These are phyloP conservation scores for Hemerocallis citrina DNA, from an alignment of 106 monocot species.

Conservation along the genomic window DNA sequence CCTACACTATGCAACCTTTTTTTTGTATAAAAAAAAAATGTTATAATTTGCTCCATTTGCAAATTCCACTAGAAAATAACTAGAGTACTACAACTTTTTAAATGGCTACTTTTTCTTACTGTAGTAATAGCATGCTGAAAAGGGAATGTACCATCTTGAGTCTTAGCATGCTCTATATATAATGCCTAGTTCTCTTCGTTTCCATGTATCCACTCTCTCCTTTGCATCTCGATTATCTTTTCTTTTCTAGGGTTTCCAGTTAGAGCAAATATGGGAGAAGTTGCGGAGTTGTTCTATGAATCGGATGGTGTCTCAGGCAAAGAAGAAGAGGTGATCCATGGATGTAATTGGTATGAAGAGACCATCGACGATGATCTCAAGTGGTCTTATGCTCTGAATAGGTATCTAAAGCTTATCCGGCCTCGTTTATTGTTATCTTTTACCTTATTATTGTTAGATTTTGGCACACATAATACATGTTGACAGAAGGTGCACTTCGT, in stretches of 20 bases:
- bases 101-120: no score
- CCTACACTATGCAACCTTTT: no score
- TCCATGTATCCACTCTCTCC: slow-evolving; percentile 5
- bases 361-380: slow-evolving; percentile 72
- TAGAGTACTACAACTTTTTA: no score
- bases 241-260: background rate
- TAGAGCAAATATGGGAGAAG: slow-evolving; percentile 24
- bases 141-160: no score
- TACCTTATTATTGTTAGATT: background rate
- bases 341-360: slow-evolving; percentile 54
- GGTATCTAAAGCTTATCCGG: slow-evolving; percentile 19
- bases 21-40: no score
- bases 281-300: background rate
- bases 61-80: no score
- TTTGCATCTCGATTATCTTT: background rate
- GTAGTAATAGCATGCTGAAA: no score
- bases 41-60: no score
- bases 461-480: background rate
- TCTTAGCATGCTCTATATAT: background rate
- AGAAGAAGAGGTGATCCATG: background rate
- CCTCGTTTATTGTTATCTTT: background rate
- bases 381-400: slow-evolving; percentile 58
- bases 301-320: background rate
- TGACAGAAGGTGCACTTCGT: background rate
- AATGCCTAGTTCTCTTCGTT: background rate